These are phyloP conservation scores for Geranium brycei DNA, from an alignment of 345 rosid species.

Conservation along the genomic window DNA sequence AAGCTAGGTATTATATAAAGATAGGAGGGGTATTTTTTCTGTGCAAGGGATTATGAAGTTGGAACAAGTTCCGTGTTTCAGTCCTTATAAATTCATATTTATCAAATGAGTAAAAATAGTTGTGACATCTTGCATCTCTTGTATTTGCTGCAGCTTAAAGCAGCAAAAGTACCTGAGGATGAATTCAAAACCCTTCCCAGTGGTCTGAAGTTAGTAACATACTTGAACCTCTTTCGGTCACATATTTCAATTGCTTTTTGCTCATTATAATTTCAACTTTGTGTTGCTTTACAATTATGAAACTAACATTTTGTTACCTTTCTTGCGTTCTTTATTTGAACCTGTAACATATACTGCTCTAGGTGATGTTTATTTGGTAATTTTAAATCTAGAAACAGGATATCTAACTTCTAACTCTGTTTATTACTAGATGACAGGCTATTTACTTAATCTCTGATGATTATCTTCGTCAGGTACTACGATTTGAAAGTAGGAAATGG, in stretches of 20 bases:
- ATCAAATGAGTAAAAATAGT: not conserved
- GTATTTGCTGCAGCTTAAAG: conserved; percentile 50
- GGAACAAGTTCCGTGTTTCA: not conserved
- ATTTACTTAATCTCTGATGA: conserved; percentile 13
- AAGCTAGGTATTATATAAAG: not conserved
- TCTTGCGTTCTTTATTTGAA: not conserved
- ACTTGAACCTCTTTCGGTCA: not conserved
- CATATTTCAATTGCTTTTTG: not conserved
- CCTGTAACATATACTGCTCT: not conserved
- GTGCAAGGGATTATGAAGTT: not conserved
- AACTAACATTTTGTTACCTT: not conserved
- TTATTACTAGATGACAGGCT: not conserved
- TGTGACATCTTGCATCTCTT: conserved; percentile 10
- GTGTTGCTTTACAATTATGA: not conserved
- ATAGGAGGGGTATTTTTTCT: not conserved
- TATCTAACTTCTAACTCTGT: not conserved
- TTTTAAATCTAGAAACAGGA: not conserved
- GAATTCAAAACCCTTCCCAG: conserved; percentile 72
- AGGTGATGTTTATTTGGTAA: not conserved
- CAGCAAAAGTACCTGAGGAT: conserved; percentile 71
- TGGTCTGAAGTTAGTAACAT: conserved; percentile 72
- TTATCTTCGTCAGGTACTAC: conserved; percentile 52
- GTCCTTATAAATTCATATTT: too few relatives aligned
- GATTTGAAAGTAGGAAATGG: conserved; percentile 84
- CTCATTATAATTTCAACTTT: not conserved